These are phyloP conservation scores for Macaranga tanarius DNA, from an alignment of 441 rosid genomes.

Conservation along the genomic window DNA sequence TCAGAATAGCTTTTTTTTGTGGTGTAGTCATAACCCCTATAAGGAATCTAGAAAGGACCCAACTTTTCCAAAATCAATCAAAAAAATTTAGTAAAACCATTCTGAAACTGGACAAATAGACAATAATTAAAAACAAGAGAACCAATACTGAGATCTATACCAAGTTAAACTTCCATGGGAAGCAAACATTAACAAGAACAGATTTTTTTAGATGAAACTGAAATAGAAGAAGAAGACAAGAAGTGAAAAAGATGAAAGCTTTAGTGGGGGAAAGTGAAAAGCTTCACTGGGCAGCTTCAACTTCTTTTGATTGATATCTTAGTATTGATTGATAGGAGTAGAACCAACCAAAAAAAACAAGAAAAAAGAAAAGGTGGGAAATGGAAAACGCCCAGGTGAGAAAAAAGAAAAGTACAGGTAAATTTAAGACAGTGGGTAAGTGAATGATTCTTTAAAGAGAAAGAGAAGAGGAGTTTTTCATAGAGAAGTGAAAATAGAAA, in stretches of 20 bases:
- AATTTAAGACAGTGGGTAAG: background rate
- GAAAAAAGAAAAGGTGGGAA: slow-evolving; percentile 14
- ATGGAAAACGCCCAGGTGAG: slow-evolving; percentile 20
- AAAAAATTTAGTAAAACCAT: slow-evolving; percentile 19
- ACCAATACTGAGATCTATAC: slow-evolving; percentile 35
- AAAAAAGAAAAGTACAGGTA: background rate
- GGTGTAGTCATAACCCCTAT: slow-evolving; percentile 42
- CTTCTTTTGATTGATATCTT: slow-evolving; percentile 11
- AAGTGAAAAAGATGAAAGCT: slow-evolving; percentile 23
- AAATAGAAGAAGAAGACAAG: slow-evolving; percentile 10
- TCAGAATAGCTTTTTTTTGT: slow-evolving; percentile 54
- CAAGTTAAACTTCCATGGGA: slow-evolving; percentile 16
- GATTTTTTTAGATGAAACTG: background rate
- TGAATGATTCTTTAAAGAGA: slow-evolving; percentile 13
- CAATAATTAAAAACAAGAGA: slow-evolving; percentile 9
- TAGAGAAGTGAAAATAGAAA: slow-evolving; percentile 10
- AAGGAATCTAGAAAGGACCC: slow-evolving; percentile 69
- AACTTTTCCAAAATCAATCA: slow-evolving; percentile 27
- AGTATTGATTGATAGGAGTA: background rate
- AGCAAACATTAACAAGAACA: slow-evolving; percentile 13
- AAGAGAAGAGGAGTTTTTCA: background rate
- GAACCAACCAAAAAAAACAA: background rate
- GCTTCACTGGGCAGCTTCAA: slow-evolving; percentile 20
- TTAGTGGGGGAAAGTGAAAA: slow-evolving; percentile 20
- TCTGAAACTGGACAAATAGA: background rate